These are phyloP conservation scores for Aquilaria agallochum DNA, from an alignment of 441 rosid species.

Conservation along the genomic window DNA sequence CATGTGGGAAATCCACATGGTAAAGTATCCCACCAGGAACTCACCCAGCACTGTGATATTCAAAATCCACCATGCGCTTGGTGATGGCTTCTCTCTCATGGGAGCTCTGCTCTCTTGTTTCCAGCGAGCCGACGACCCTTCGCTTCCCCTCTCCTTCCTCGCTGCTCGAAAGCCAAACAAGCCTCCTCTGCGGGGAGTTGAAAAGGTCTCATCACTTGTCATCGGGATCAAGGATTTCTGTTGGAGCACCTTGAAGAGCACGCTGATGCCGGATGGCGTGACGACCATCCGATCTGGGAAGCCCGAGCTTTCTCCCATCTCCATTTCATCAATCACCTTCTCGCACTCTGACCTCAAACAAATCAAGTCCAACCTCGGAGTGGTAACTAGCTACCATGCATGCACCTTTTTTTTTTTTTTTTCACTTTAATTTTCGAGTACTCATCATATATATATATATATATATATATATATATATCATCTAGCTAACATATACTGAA, in stretches of 20 bases:
- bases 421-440: not conserved
- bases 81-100: slow-evolving; percentile 53
- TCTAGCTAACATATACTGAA: not conserved
- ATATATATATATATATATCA: too few species aligned
- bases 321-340: slow-evolving; percentile 21
- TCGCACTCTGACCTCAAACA: slow-evolving; percentile 36
- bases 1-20: slow-evolving; percentile 40
- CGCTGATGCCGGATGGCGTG: slow-evolving; percentile 27
- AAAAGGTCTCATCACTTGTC: slow-evolving; percentile 6
- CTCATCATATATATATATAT: too few species aligned
- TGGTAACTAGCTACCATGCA: slow-evolving; percentile 18
- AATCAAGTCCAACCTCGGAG: slow-evolving; percentile 39
- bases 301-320: slow-evolving; percentile 30
- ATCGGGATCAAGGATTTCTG: slow-evolving; percentile 30
- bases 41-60: slow-evolving; percentile 37
- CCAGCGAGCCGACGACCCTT: slow-evolving; percentile 37
- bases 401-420: not conserved
- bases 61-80: slow-evolving; percentile 50
- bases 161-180: not conserved
- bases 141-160: slow-evolving; percentile 39
- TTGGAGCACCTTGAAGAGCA: slow-evolving; percentile 30
- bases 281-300: slow-evolving; percentile 31
- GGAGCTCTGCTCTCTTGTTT: slow-evolving; percentile 49
- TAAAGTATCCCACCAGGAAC: slow-evolving; percentile 36
- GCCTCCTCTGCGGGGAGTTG: too few species aligned